These are phyloP conservation scores for Trebouxia sp. DNA, from an alignment of 139 green algal genomes.

Conservation along the genomic window DNA sequence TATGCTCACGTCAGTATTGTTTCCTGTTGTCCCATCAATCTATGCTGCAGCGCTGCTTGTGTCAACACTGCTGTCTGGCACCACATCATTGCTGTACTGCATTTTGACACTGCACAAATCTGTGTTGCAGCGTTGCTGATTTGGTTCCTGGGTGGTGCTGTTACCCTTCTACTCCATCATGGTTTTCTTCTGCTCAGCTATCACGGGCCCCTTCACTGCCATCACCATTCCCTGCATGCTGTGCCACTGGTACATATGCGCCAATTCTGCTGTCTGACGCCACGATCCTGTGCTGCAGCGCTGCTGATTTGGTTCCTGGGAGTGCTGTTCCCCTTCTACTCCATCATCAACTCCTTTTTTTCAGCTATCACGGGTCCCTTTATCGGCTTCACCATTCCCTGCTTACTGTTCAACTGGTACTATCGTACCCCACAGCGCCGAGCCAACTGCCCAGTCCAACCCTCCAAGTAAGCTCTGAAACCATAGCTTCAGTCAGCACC, in stretches of 20 bases:
- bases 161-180: conserved; percentile 1
- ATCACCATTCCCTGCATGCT: conserved; percentile 3
- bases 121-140: neutral
- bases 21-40: too few species aligned
- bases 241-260: conserved; percentile 17
- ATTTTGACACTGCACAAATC: too few species aligned
- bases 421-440: conserved; percentile 17
- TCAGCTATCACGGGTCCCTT: neutral
- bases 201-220: neutral
- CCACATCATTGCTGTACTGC: too few species aligned
- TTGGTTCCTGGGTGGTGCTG: neutral
- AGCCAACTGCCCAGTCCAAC: neutral
- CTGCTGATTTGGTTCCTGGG: neutral
- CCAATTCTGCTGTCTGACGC: neutral
- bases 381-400: conserved; percentile 7
- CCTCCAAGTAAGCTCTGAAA: neutral
- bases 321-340: neutral
- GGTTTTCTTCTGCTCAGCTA: neutral
- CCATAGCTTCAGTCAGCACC: neutral
- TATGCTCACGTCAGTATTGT: too few species aligned
- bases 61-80: neutral
- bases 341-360: conserved; percentile 26
- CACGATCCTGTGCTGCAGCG: neutral
- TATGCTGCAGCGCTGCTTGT: too few species aligned
- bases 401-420: conserved; percentile 18